Percentiles rank a stretch among this genome's conserved stretches.
Evolutionary conservation across 768 basidiomycete species (phyloP).

Genomic region (Lactarius deliciosus): DNA sequence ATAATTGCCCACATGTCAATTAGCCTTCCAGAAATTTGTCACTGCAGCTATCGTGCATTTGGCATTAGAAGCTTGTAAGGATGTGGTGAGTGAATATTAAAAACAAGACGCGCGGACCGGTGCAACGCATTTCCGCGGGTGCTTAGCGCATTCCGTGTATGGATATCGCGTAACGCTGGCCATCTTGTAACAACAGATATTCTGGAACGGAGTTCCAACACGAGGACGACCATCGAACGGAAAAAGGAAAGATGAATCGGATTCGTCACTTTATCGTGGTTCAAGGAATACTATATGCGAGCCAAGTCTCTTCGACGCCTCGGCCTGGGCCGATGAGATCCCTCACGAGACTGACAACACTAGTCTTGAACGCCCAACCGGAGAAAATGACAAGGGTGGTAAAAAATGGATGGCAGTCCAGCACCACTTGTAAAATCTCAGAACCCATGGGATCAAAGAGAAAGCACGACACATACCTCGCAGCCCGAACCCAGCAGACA

Average conservation of each 20-base stretch:
- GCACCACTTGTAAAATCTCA: constrained; percentile 52
- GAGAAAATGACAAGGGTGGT: constrained; percentile 72
- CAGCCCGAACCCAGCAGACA: constrained; percentile 84
- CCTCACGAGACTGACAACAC: constrained; percentile 58
- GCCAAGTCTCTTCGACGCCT: constrained; percentile 64
- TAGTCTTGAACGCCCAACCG: constrained; percentile 73
- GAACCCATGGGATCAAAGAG: not conserved
- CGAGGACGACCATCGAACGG: not conserved
- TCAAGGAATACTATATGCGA: constrained; percentile 78
- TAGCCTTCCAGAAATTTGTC: not conserved
- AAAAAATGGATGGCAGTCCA: constrained; percentile 72
- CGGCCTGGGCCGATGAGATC: constrained; percentile 65
- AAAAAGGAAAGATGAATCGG: not conserved
- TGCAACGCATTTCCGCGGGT: not conserved
- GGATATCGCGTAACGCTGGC: not conserved
- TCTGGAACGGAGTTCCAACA: not conserved
- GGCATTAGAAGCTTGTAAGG: not conserved
- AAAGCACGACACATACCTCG: constrained; percentile 50
- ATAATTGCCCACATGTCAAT: not conserved
- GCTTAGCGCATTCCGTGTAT: not conserved
- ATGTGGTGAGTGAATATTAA: not conserved
- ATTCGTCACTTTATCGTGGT: not conserved
- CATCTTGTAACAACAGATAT: not conserved
- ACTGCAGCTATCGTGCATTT: not conserved
- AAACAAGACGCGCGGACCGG: not conserved